phyloP scores from a whole-genome alignment of 768 basidiomycete species.

The Auricularia sp. region DNA sequence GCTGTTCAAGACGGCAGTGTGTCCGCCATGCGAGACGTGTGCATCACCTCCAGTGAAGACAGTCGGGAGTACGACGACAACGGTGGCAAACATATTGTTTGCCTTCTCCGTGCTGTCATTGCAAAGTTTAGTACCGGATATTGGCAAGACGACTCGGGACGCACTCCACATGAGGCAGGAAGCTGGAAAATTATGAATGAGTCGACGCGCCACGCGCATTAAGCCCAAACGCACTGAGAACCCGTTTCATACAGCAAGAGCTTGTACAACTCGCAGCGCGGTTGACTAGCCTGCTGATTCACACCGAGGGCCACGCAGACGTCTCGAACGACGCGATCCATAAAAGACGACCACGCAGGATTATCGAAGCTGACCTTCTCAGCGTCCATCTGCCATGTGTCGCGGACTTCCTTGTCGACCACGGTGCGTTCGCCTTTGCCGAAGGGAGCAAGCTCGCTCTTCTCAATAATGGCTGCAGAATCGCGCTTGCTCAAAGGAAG shows the following conservation, averaged over 20 bases:
- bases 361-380: slow-evolving; percentile 8
- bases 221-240: slow-evolving; percentile 5
- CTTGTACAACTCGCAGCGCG: slow-evolving; percentile 9
- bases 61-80: slow-evolving; percentile 11
- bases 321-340: neutral
- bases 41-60: slow-evolving; percentile 8
- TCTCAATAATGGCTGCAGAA: slow-evolving; percentile 28
- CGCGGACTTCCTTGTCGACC: slow-evolving; percentile 34
- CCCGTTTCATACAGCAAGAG: slow-evolving; percentile 8
- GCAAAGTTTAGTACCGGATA: neutral
- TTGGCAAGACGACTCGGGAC: neutral
- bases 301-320: slow-evolving; percentile 6
- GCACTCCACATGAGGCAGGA: slow-evolving; percentile 8
- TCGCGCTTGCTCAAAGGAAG: slow-evolving; percentile 33
- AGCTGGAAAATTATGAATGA: slow-evolving; percentile 2
- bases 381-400: slow-evolving; percentile 45
- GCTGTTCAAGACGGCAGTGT: neutral
- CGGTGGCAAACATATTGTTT: slow-evolving; percentile 9
- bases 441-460: slow-evolving; percentile 33
- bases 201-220: neutral
- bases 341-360: slow-evolving; percentile 4
- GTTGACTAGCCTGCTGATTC: neutral
- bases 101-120: slow-evolving; percentile 10
- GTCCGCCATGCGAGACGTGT: slow-evolving; percentile 5
- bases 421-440: slow-evolving; percentile 35